Conservation (phyloP, 2,329 filamentous ascomycete species). For the Sarocladium kiliense region DNA sequence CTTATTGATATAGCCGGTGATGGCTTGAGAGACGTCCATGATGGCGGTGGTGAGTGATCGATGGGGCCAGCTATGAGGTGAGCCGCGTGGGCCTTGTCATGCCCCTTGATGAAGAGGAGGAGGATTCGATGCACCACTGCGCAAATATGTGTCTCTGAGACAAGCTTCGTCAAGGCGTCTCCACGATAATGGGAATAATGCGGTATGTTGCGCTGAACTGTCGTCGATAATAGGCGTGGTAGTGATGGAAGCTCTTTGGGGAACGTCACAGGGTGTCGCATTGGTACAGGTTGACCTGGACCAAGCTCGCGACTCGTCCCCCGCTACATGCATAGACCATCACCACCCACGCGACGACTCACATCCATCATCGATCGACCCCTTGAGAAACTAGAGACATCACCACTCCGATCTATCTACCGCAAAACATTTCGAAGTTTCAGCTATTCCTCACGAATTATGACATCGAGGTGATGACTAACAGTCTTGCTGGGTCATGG, state of each 20-base stretch:
- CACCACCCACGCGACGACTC: not conserved
- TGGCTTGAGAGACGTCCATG: constrained; percentile 93
- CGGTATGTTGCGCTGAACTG: not conserved
- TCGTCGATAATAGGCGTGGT: not conserved
- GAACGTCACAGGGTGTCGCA: not conserved
- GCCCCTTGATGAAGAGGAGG: constrained; percentile 1
- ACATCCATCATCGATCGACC: not conserved
- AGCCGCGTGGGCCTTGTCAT: not conserved
- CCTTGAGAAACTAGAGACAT: not conserved
- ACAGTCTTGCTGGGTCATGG: not conserved
- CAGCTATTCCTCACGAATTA: not conserved
- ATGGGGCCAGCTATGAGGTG: not conserved
- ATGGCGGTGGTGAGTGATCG: constrained; percentile 20
- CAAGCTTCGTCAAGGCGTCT: not conserved
- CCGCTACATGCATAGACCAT: constrained; percentile 2
- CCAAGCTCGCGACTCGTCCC: not conserved
- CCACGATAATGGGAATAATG: not conserved
- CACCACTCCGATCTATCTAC: not conserved
- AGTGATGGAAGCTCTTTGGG: not conserved
- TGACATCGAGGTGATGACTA: not conserved
- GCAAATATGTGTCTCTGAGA: no score
- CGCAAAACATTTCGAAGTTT: no score
- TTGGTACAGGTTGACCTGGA: not conserved
- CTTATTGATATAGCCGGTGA: constrained; percentile 92
- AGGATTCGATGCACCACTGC: constrained; percentile 7